phyloP scores from a whole-genome alignment of 2,329 filamentous ascomycete genomes.

The Aspergillus sp. region DNA sequence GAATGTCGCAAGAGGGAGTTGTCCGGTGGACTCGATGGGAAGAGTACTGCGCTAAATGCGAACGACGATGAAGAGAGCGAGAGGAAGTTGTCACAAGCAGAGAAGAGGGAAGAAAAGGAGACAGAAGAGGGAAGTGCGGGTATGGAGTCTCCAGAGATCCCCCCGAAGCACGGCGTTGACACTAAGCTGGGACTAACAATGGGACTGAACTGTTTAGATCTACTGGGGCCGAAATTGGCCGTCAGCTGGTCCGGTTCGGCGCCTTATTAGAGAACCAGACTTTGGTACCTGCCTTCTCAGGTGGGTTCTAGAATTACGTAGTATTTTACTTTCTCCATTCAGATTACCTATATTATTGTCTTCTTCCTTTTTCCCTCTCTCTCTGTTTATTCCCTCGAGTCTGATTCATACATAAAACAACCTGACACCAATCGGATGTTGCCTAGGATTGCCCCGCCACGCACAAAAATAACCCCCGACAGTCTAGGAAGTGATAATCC shows the following conservation, averaged over 20 bases:
- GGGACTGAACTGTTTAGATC: neutral
- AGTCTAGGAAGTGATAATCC: neutral
- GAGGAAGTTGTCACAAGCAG: neutral
- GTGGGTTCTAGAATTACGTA: too few relatives aligned
- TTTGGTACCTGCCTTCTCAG: neutral
- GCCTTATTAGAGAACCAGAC: too few relatives aligned
- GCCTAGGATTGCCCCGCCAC: conserved; percentile 4
- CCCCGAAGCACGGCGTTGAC: neutral
- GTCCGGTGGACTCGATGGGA: neutral
- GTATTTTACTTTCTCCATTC: too few relatives aligned
- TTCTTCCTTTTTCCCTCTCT: neutral
- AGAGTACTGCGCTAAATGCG: too few relatives aligned
- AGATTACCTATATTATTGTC: too few relatives aligned
- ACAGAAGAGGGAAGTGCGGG: neutral
- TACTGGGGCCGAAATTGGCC: neutral
- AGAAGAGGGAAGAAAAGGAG: neutral
- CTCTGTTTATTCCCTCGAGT: neutral
- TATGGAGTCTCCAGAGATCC: too few relatives aligned
- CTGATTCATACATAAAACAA: neutral
- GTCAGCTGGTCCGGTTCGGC: neutral
- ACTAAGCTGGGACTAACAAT: neutral
- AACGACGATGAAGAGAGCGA: too few relatives aligned
- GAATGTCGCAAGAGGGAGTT: neutral
- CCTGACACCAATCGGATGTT: neutral
- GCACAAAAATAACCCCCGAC: conserved; percentile 7